These are phyloP conservation scores for Fusarium gaditjirri DNA, from an alignment of 2,329 filamentous ascomycete genomes.

Conservation along the genomic window DNA sequence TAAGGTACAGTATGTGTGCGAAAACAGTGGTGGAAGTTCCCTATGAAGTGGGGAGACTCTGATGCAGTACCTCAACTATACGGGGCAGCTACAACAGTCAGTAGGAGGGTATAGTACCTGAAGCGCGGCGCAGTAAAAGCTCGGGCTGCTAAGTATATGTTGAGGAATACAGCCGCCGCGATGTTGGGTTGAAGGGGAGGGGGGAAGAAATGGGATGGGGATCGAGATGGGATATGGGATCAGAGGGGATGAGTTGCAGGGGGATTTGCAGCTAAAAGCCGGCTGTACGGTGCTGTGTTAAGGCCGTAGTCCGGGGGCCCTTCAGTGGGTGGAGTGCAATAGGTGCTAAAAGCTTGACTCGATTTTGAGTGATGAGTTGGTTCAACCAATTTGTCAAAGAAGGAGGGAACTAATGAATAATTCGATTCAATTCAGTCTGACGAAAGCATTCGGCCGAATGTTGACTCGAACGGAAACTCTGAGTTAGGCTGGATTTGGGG, in stretches of 20 bases:
- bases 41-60: conserved; percentile 20
- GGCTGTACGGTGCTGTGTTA: conserved; percentile 16
- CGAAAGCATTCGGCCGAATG: conserved; percentile 8
- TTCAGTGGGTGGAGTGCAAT: conserved; percentile 5
- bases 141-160: conserved; percentile 28
- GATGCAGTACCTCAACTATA: background rate
- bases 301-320: conserved; percentile 4
- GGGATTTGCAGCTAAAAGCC: conserved; percentile 35
- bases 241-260: conserved; percentile 34
- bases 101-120: conserved; percentile 17
- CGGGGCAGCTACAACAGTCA: background rate
- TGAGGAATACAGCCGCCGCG: conserved; percentile 27
- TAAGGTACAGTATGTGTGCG: conserved; percentile 19
- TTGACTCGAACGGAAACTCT: conserved; percentile 6
- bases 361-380: background rate
- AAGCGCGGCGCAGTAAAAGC: conserved; percentile 23
- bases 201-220: conserved; percentile 35
- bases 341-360: conserved; percentile 18
- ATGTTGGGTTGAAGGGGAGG: conserved; percentile 21
- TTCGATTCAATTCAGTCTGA: background rate
- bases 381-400: background rate
- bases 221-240: conserved; percentile 39
- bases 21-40: conserved; percentile 30
- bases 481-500: background rate
- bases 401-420: conserved; percentile 2